Percentiles rank a stretch among this genome's conserved stretches.
Evolutionary conservation across 306 rosid genomes (phyloP).

Genomic region (Pterocarpus macrocarpus): DNA sequence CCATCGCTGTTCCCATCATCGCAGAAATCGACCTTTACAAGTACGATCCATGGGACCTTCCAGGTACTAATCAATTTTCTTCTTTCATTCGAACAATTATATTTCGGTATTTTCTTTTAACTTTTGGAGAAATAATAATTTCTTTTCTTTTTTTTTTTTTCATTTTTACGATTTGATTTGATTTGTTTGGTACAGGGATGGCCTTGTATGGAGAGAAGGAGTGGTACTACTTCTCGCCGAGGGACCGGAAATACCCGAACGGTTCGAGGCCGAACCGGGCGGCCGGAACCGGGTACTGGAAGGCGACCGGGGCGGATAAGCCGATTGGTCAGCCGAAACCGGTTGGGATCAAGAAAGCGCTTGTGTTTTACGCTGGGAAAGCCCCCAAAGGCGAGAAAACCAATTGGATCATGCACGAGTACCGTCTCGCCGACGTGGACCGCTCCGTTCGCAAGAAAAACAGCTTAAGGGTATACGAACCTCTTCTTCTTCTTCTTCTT

Average conservation of each 20-base stretch:
- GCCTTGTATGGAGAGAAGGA: conserved; percentile 89
- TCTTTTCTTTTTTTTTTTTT: too few relatives aligned
- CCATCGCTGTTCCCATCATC: conserved; percentile 81
- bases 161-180: too few relatives aligned
- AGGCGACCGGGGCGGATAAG: conserved; percentile 85
- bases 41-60: conserved; percentile 91
- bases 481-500: too few relatives aligned
- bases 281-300: conserved; percentile 90
- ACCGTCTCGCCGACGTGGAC: conserved; percentile 80
- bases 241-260: conserved; percentile 82
- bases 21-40: conserved; percentile 93
- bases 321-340: conserved; percentile 75
- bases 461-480: conserved; percentile 76
- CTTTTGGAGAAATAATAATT: too few relatives aligned
- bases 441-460: conserved; percentile 87
- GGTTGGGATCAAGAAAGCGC: conserved; percentile 81
- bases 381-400: conserved; percentile 84
- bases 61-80: conserved; percentile 53
- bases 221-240: conserved; percentile 85
- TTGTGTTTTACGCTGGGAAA: conserved; percentile 79
- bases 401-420: conserved; percentile 93
- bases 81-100: too few relatives aligned
- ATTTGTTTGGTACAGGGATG: conserved; percentile 58
- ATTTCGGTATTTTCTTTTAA: too few relatives aligned
- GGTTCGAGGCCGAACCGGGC: conserved; percentile 98